phyloP scores from a whole-genome alignment of 495 filamentous ascomycete genomes.

The Xeromyces bisporus region DNA sequence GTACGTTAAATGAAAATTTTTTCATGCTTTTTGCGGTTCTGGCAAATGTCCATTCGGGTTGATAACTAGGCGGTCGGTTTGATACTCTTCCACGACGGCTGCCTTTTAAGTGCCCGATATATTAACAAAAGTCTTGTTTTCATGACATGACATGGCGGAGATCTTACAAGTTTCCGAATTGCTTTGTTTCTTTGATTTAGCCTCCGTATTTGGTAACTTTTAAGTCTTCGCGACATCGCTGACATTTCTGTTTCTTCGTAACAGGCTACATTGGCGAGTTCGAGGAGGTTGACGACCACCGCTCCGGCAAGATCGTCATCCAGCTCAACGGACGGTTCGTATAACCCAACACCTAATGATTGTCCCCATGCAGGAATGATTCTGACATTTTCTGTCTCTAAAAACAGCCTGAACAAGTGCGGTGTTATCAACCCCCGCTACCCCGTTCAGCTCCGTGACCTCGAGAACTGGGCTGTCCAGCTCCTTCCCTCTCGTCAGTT shows the following conservation, averaged over 20 bases:
- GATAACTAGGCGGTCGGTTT: slow-evolving; percentile 94
- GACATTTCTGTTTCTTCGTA: slow-evolving; percentile 19
- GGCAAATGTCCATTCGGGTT: slow-evolving; percentile 47
- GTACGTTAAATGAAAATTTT: slow-evolving; percentile 40
- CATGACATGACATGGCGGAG: slow-evolving; percentile 43
- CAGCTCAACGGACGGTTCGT: slow-evolving; percentile 67
- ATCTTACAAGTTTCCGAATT: slow-evolving; percentile 85
- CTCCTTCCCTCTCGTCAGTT: slow-evolving; percentile 98
- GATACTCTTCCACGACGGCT: slow-evolving; percentile 52
- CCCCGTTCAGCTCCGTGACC: slow-evolving; percentile 90
- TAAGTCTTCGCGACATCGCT: slow-evolving; percentile 78
- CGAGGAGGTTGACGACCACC: slow-evolving; percentile 98
- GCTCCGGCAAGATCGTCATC: slow-evolving; percentile 95
- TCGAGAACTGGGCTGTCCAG: slow-evolving; percentile 99
- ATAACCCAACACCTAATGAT: no score
- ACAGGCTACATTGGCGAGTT: slow-evolving; percentile 99
- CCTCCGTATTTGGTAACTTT: slow-evolving; percentile 80
- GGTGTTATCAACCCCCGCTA: slow-evolving; percentile 97
- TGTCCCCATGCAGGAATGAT: background rate
- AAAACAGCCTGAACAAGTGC: slow-evolving; percentile 78
- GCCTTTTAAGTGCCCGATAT: slow-evolving; percentile 99
- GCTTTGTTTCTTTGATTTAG: slow-evolving; percentile 38
- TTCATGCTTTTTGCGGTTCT: slow-evolving; percentile 2
- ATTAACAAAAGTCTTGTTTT: slow-evolving; percentile 37
- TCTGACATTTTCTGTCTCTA: background rate